phyloP scores from a whole-genome alignment of 305 asterid genomes.

The Lippia alba region DNA sequence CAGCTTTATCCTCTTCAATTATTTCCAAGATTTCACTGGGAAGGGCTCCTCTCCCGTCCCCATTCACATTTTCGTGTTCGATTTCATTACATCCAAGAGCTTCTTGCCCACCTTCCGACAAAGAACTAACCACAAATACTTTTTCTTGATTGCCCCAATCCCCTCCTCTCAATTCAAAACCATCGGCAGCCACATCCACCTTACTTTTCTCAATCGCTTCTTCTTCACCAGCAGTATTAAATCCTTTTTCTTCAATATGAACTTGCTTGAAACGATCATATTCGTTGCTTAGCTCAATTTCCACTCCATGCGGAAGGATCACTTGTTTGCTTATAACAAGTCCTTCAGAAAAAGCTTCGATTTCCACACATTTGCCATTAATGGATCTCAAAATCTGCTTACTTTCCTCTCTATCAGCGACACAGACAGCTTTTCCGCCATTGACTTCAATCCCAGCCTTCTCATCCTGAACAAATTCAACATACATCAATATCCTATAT shows the following conservation, averaged over 20 bases:
- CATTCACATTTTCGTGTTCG: slow-evolving; percentile 11
- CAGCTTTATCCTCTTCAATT: slow-evolving; percentile 18
- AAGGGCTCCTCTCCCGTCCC: neutral
- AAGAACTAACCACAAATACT: neutral
- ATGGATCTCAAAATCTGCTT: slow-evolving; percentile 12
- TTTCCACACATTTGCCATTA: slow-evolving; percentile 20
- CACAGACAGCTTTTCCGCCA: slow-evolving; percentile 25
- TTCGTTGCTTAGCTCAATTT: slow-evolving; percentile 23
- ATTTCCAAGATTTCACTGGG: slow-evolving; percentile 10
- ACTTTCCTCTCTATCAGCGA: slow-evolving; percentile 8
- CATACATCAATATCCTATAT: neutral
- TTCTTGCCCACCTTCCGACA: slow-evolving; percentile 13
- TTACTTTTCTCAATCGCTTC: neutral
- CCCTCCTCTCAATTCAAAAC: neutral
- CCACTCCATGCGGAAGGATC: slow-evolving; percentile 8
- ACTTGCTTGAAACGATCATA: slow-evolving; percentile 7
- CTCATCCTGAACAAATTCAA: slow-evolving; percentile 37
- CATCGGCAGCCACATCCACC: slow-evolving; percentile 8
- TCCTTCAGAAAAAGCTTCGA: neutral
- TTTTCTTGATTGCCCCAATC: neutral
- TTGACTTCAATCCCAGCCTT: slow-evolving; percentile 26
- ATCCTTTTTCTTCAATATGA: slow-evolving; percentile 13
- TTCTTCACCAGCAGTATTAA: neutral
- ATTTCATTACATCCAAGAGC: slow-evolving; percentile 7
- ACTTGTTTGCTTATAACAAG: neutral